Evolutionary conservation across 2,329 filamentous ascomycete species (phyloP), one percentile per base, ranked within the genome.

Genomic region (Apiospora rasikravindrae): DNA sequence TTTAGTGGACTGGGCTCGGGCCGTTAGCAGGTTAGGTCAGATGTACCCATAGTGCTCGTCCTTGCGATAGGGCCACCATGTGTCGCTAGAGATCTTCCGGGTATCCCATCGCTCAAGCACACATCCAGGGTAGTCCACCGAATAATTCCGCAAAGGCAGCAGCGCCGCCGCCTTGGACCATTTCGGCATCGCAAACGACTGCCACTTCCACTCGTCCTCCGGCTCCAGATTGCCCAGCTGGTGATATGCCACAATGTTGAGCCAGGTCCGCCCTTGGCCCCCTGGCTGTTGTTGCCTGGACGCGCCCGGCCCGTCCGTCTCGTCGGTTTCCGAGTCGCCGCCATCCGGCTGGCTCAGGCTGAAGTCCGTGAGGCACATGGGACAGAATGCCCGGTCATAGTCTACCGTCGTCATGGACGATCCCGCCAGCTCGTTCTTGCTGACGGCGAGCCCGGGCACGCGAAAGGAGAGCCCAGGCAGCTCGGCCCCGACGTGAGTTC

Each of bases 321-420:
- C 57, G 57, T 64, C 57, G 33, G 2, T 64, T 40, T 64, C 57
- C 33, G 57, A 40, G 57, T 40, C 33, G 57, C 29, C 53, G 44
- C 45, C 8, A 0, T 40, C 57, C 8, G 57, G 33, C 57, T 64
- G 57, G 57, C 57, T 64, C 33, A 64, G 29, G 22, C 57, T 64
- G 57, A 64, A 64, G 22, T 64, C 57, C 57, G 57, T 64, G 33
- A 64, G 57, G 5, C 57, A 64, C 57, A 64, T 64, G 57, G 57
- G 57, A 64, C 57, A 64, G 57, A 64, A 64, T 4, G 57, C 57
- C 57, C 57, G 57, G 57, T 64, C 33, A 4, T 64, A 64, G 57
- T 64, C 33, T 19, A 64, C 57, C 57, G 57, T 64, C 57, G 57
- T 64, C 19, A 64, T 64, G 29, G 57, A n/a, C 22, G 57, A 64